Evolutionary conservation across 148 eudicot genomes (phyloP), one percentile per base, ranked within the genome.

Genomic region (Talinum fruticosum): DNA sequence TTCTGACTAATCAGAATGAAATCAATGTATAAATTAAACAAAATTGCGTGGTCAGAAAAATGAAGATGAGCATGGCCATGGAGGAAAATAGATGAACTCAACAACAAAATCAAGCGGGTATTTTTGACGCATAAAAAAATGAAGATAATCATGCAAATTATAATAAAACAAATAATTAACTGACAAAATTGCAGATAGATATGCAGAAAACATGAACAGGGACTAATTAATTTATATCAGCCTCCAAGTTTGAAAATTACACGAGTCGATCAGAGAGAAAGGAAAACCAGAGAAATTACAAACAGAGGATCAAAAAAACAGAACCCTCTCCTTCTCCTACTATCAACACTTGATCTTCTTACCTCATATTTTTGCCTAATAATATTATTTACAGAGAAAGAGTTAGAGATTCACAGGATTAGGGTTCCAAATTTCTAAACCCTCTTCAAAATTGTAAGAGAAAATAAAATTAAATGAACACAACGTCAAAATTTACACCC

Each of bases 191-290:
- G 64, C 28, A 59, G 10, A 8, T 2, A 59, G 30, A 59, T 6
- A 5, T 1, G 1, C 26, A 7, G 2, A 0, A 24, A 24, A 59
- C 29, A 59, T 59, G 4, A 6, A n/a, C 26, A 4, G 0, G 26
- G 49, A 57, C 30, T 16, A 51, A 51, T 18, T 5, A 51, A 18
- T 15, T 15, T 59, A 75, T 19, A 47, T 51, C 51, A 1, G 66
- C 79, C 66, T 5, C 51, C 73, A 49, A 5, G 47, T 36, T 77
- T 68, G 77, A 62, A 57, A 59, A 37, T 37, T 62, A 75, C 77
- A 75, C 37, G 65, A 45, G 35, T 38, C 5, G n/a, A 49, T 15
- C 15, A n/a, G 10, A 64, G 32, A 49, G 33, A 67, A 69, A 69
- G 14, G 26, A 7, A 33, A 24, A 51, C 15, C 26, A 32, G 13